Evolutionary conservation across 2,329 filamentous ascomycete species (phyloP), one percentile per base, ranked within the genome.

Genomic region (Colletotrichum caudatum): DNA sequence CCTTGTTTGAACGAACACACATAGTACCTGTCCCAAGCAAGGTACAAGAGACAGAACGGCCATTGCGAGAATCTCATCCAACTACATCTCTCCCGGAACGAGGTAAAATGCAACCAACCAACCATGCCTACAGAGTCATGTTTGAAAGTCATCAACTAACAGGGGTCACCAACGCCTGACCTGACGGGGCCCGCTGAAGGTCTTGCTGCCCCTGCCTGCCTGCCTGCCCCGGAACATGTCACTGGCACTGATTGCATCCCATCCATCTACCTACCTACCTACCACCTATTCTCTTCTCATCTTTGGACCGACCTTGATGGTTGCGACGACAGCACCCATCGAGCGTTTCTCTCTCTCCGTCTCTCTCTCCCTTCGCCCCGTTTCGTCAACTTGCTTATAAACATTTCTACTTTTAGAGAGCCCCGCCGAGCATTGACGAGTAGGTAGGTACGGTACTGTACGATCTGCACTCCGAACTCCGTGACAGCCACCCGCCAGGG

Each of bases 371-470:
- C 12, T 18, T 33, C n/a, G 33, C 35, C n/a, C 33, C 46, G 5
- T 41, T 16, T 39, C 23, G 14, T 7, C 44, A 35, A 61, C 41
- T 29, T 60, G 20, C 26, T 12, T 23, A 51, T 18, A 48, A 50
- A 41, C 35, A 11, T 18, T 69, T 63, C 65, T 69, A 48, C 44
- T 64, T 64, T 71, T 37, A 26, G 44, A 23, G n/a, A n/a, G n/a
- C n/a, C n/a, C n/a, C n/a, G n/a, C n/a, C n/a, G n/a, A n/a, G n/a
- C n/a, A n/a, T n/a, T n/a, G n/a, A n/a, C n/a, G n/a, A n/a, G n/a
- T n/a, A n/a, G n/a, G n/a, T n/a, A n/a, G n/a, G n/a, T n/a, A n/a
- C n/a, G n/a, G n/a, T n/a, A n/a, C n/a, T n/a, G n/a, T n/a, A n/a
- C n/a, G n/a, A n/a, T n/a, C n/a, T n/a, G n/a, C n/a, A n/a, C n/a